Conservation (phyloP, 2,329 filamentous ascomycete species). For the Fusarium sp. region DNA sequence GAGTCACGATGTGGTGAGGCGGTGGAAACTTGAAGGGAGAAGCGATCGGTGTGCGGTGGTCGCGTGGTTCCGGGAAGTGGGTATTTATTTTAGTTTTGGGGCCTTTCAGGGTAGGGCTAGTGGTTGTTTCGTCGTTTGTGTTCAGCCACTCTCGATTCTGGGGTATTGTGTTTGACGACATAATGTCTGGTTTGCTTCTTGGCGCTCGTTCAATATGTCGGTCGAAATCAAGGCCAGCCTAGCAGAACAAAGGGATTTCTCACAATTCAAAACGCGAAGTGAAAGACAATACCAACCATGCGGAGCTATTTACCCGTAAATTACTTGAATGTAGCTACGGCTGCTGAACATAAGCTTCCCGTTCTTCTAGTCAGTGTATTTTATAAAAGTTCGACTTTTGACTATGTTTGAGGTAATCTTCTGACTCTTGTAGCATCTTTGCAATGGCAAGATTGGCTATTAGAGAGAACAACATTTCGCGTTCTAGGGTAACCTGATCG, state of each 20-base stretch:
- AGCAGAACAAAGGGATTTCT: not conserved
- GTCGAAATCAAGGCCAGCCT: no score
- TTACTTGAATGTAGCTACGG: no score
- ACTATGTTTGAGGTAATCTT: no score
- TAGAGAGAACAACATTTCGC: not conserved
- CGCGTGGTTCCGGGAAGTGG: conserved; percentile 23
- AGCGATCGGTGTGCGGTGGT: conserved; percentile 15
- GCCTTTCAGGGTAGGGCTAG: conserved; percentile 26
- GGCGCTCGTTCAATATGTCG: no score
- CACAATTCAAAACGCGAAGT: no score
- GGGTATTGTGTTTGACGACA: not conserved
- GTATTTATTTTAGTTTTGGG: conserved; percentile 29
- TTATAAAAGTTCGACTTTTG: no score
- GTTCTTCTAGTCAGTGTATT: no score
- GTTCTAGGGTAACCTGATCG: not conserved
- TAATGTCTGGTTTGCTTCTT: not conserved
- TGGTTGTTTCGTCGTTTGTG: conserved; percentile 1
- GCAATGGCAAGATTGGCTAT: conserved; percentile 5
- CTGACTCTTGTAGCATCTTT: not conserved
- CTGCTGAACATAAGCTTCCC: not conserved
- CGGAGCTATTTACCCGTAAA: no score
- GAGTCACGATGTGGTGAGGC: conserved; percentile 3
- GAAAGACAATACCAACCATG: no score
- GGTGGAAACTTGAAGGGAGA: conserved; percentile 10
- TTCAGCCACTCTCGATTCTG: conserved; percentile 10